Conservation (phyloP, 1,284 basidiomycete genomes). For the Irpex rosettiformis region DNA sequence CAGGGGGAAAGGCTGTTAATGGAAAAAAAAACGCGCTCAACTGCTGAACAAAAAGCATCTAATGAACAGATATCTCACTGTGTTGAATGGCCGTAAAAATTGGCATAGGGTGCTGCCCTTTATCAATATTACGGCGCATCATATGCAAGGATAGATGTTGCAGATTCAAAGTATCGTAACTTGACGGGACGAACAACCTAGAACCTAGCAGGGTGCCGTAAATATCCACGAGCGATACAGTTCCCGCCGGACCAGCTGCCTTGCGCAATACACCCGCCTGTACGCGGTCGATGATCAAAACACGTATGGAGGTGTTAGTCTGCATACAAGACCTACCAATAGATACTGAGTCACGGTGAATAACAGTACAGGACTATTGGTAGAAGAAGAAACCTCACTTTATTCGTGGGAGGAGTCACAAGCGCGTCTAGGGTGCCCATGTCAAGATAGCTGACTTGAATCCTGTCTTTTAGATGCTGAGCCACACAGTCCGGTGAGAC, state of each 20-base stretch:
- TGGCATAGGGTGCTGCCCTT: constrained; percentile 34
- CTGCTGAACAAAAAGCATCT: not conserved
- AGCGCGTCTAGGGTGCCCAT: constrained; percentile 33
- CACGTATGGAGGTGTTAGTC: not conserved
- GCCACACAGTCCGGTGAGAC: constrained; percentile 21
- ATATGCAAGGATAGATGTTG: constrained; percentile 34
- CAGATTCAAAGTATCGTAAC: constrained; percentile 27
- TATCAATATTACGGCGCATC: constrained; percentile 31
- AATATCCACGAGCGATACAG: constrained; percentile 33
- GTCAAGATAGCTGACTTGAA: constrained; percentile 35
- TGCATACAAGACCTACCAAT: constrained; percentile 15
- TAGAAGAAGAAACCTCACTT: constrained; percentile 18
- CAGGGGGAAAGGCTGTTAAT: constrained; percentile 26
- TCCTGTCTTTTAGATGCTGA: constrained; percentile 32
- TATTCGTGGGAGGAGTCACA: constrained; percentile 34
- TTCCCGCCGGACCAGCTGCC: constrained; percentile 29
- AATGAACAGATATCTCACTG: constrained; percentile 17
- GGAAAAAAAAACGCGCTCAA: not conserved
- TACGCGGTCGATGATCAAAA: constrained; percentile 9
- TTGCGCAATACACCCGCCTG: constrained; percentile 36
- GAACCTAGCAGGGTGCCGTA: constrained; percentile 39
- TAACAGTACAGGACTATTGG: not conserved
- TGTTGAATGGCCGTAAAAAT: constrained; percentile 39
- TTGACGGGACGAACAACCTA: constrained; percentile 33
- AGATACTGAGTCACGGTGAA: constrained; percentile 18